Evolutionary conservation across 2,329 filamentous ascomycete genomes (phyloP).

Genomic region (Fusarium buxicola): DNA sequence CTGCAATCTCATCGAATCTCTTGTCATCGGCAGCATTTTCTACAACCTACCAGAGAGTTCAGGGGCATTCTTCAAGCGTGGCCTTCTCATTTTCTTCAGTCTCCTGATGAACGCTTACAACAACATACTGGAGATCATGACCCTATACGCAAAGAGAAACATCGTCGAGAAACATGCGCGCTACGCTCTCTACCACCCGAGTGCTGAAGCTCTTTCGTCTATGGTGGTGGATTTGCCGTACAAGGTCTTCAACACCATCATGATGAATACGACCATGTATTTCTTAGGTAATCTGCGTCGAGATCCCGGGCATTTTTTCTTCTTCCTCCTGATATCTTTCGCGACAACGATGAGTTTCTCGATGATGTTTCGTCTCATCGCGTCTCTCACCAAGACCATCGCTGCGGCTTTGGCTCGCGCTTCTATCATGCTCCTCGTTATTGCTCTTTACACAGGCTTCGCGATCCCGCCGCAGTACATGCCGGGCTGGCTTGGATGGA

Average conservation of each 20-base stretch:
- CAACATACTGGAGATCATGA: slow-evolving; percentile 43
- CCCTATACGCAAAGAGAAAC: slow-evolving; percentile 45
- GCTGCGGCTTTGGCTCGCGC: slow-evolving; percentile 44
- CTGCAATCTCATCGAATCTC: slow-evolving; percentile 37
- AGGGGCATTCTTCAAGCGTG: slow-evolving; percentile 17
- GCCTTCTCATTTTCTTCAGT: slow-evolving; percentile 35
- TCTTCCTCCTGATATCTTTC: slow-evolving; percentile 62
- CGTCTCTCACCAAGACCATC: slow-evolving; percentile 42
- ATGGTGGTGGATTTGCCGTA: slow-evolving; percentile 42
- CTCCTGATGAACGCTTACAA: slow-evolving; percentile 42
- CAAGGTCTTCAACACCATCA: slow-evolving; percentile 48
- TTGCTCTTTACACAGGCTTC: slow-evolving; percentile 66
- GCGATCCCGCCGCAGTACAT: slow-evolving; percentile 60
- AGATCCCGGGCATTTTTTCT: slow-evolving; percentile 64
- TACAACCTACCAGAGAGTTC: slow-evolving; percentile 32
- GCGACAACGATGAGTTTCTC: slow-evolving; percentile 71
- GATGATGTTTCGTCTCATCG: slow-evolving; percentile 65
- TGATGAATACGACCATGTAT: slow-evolving; percentile 63
- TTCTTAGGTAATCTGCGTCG: slow-evolving; percentile 74
- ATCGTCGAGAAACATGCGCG: slow-evolving; percentile 51
- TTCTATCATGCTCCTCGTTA: slow-evolving; percentile 37
- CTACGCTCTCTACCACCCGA: slow-evolving; percentile 51
- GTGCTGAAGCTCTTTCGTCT: slow-evolving; percentile 42
- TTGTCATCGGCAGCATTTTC: slow-evolving; percentile 41
- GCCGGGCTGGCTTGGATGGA: slow-evolving; percentile 65